phyloP scores from a whole-genome alignment of 306 rosid genomes.

The Quercus engelmannii region DNA sequence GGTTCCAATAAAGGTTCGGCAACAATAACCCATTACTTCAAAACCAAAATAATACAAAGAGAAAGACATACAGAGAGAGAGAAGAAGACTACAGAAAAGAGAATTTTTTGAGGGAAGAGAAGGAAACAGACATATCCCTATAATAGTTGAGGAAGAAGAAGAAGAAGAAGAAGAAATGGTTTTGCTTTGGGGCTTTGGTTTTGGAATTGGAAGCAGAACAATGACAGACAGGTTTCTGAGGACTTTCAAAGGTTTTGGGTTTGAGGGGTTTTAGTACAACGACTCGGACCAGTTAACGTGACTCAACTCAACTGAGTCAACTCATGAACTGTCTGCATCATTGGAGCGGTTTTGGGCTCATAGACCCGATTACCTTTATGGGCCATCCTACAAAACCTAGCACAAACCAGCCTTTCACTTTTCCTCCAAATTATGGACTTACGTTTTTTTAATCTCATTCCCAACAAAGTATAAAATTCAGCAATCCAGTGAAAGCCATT shows the following conservation, averaged over 20 bases:
- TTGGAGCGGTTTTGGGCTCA: too few species aligned
- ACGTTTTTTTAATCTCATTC: too few species aligned
- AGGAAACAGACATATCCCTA: slow-evolving; percentile 25
- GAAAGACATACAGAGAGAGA: slow-evolving; percentile 26
- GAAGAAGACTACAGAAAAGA: slow-evolving; percentile 9
- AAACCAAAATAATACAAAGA: neutral
- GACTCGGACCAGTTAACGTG: too few species aligned
- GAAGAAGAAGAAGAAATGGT: neutral
- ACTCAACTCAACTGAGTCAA: too few species aligned
- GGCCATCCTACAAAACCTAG: too few species aligned
- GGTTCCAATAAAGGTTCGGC: slow-evolving; percentile 42
- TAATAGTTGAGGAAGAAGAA: neutral
- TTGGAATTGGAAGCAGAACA: neutral
- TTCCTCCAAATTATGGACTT: too few species aligned
- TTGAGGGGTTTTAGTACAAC: neutral
- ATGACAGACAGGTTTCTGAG: too few species aligned
- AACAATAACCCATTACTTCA: slow-evolving; percentile 8
- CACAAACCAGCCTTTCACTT: too few species aligned
- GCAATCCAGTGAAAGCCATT: too few species aligned
- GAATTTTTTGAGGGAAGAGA: slow-evolving; percentile 20
- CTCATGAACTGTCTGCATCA: too few species aligned
- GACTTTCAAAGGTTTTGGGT: neutral
- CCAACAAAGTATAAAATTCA: too few species aligned
- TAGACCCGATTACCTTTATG: too few species aligned
- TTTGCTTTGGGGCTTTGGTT: neutral